These are phyloP conservation scores for Brassica balearica DNA, from an alignment of 441 rosid species.

Conservation along the genomic window DNA sequence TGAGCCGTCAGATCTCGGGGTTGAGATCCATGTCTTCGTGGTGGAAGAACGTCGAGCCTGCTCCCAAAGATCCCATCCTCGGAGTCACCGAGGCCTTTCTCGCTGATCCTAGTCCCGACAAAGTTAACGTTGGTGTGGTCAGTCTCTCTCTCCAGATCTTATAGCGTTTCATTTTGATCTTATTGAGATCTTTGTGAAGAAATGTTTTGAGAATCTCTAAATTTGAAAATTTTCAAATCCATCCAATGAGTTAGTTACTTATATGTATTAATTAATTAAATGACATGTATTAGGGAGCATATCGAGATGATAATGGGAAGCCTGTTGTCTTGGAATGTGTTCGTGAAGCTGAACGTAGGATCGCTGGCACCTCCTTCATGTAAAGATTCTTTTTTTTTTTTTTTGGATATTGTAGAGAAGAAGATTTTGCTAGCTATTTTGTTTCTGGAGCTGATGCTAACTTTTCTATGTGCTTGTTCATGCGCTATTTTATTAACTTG, in stretches of 20 bases:
- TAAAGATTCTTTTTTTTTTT: conserved; percentile 40
- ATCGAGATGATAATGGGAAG: conserved; percentile 93
- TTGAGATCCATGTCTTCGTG: conserved; percentile 76
- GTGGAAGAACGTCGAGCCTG: conserved; percentile 92
- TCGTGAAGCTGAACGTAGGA: conserved; percentile 88
- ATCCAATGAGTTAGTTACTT: too few relatives aligned
- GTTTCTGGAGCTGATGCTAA: neutral
- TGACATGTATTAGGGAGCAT: conserved; percentile 69
- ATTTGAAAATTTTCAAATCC: neutral
- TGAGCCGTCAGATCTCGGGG: conserved; percentile 42
- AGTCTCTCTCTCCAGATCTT: conserved; percentile 38
- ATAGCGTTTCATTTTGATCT: neutral
- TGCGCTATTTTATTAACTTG: neutral
- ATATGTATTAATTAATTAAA: too few relatives aligned
- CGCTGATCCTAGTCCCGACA: conserved; percentile 78
- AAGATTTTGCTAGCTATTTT: too few relatives aligned
- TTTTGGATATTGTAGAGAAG: too few relatives aligned
- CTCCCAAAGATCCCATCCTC: conserved; percentile 91
- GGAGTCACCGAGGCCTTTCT: conserved; percentile 97
- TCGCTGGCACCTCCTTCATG: conserved; percentile 81
- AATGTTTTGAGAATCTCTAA: neutral
- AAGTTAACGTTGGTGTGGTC: conserved; percentile 97
- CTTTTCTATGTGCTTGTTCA: neutral
- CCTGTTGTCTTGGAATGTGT: conserved; percentile 92
- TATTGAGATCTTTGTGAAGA: neutral